Percentiles rank a stretch among this genome's conserved stretches.
Evolutionary conservation across 257 asterid species (phyloP).

Genomic region (Anisodus tanguticus): DNA sequence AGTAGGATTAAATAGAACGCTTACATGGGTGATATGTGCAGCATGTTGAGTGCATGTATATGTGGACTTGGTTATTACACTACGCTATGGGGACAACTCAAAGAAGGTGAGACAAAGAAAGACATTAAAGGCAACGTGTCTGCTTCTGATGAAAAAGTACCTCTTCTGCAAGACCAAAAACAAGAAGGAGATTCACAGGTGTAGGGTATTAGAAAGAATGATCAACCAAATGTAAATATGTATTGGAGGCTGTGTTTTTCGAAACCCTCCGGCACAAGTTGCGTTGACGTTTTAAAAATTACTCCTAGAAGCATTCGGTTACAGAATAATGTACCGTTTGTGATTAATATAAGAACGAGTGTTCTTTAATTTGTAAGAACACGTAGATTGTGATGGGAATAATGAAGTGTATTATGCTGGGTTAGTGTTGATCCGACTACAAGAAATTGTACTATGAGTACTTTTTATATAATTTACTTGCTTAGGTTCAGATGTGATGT

Average conservation of each 20-base stretch:
- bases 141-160: conserved; percentile 46
- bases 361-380: too few relatives aligned
- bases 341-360: too few relatives aligned
- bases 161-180: conserved; percentile 44
- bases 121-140: background rate
- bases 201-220: conserved; percentile 4
- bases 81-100: conserved; percentile 58
- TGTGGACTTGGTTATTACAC: conserved; percentile 74
- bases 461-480: too few relatives aligned
- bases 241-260: conserved; percentile 33
- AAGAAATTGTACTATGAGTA: too few relatives aligned
- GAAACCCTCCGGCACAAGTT: background rate
- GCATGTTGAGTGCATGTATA: conserved; percentile 72
- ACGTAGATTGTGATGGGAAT: too few relatives aligned
- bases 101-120: conserved; percentile 39
- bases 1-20: background rate
- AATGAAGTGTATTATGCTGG: too few relatives aligned
- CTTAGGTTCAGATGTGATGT: too few relatives aligned
- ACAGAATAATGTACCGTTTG: background rate
- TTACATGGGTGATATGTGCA: conserved; percentile 35
- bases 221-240: background rate
- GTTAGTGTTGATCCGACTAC: too few relatives aligned
- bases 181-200: conserved; percentile 43
- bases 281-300: background rate
- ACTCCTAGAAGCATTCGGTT: background rate